Conservation (phyloP, 768 basidiomycete genomes). For the Cystobasidium onofrii region DNA sequence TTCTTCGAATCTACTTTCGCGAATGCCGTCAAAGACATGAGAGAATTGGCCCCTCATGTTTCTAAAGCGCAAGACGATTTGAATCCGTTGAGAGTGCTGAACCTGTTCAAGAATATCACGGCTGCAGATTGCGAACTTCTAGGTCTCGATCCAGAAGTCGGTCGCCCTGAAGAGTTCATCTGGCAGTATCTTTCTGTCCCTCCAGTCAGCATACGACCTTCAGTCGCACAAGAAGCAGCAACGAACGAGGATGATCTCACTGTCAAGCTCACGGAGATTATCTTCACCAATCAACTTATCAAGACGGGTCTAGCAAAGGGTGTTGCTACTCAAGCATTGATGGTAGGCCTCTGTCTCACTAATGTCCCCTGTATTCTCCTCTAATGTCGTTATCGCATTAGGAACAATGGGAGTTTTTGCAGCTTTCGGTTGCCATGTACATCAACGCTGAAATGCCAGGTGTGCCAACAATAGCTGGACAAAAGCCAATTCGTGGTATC, state of each 20-base stretch:
- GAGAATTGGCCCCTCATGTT: slow-evolving; percentile 72
- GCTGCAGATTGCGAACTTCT: slow-evolving; percentile 96
- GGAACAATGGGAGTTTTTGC: slow-evolving; percentile 98
- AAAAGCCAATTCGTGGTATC: slow-evolving; percentile 93
- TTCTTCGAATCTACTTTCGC: slow-evolving; percentile 54
- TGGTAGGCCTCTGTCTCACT: slow-evolving; percentile 52
- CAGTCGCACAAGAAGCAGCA: slow-evolving; percentile 93
- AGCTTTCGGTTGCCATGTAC: slow-evolving; percentile 90
- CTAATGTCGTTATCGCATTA: slow-evolving; percentile 42
- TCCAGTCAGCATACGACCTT: slow-evolving; percentile 92
- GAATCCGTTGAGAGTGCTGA: slow-evolving; percentile 85
- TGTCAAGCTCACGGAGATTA: slow-evolving; percentile 92
- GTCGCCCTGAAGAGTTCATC: slow-evolving; percentile 90
- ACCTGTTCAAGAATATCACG: slow-evolving; percentile 82
- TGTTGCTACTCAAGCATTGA: slow-evolving; percentile 75
- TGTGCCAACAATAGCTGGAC: slow-evolving; percentile 53
- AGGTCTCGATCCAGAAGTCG: slow-evolving; percentile 75
- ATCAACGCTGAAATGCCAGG: slow-evolving; percentile 96
- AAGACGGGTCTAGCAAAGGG: slow-evolving; percentile 83
- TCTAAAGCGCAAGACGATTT: slow-evolving; percentile 88
- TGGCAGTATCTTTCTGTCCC: slow-evolving; percentile 99
- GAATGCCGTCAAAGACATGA: slow-evolving; percentile 73
- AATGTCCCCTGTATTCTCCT: background rate
- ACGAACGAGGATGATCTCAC: slow-evolving; percentile 94
- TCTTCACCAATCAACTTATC: slow-evolving; percentile 85